Evolutionary conservation across 2,329 filamentous ascomycete species (phyloP), one percentile per base, ranked within the genome.

Genomic region (Colletotrichum sp.): DNA sequence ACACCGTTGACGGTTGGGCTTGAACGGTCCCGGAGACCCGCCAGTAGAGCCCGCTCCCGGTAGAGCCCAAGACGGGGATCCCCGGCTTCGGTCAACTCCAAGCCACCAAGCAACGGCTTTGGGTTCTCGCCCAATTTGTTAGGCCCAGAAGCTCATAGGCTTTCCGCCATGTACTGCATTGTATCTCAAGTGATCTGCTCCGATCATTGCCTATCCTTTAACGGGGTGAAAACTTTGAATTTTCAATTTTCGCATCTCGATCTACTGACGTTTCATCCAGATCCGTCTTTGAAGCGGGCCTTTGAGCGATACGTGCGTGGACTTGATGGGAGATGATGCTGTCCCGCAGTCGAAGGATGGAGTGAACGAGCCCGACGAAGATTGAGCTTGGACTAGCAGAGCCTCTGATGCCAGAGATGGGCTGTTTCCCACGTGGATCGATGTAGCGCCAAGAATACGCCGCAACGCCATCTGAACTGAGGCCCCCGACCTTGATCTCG

Each of bases 31-130:
- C 70, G 64, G 55, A 28, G 48, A 24, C 16, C 26, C 64, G 59
- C 57, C 57, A 68, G 30, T 18, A 48, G 64, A 52, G 63, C 59
- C 63, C 72, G 24, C 57, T 57, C 68, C 39, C 59, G n/a, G 57
- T 10, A 43, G 63, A 30, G 63, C 69, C 70, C 73, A 75, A 75
- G 70, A 73, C 73, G 63, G 69, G 73, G 73, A 73, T 65, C 32
- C 57, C 73, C 64, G 43, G 70, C 52, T 28, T 48, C 34, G 34
- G 16, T 34, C 18, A n/a, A 48, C 12, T n/a, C n/a, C 43, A 59
- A 68, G 57, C 63, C 57, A 32, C 64, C 26, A 52, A 32, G 59
- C 9, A 36, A 55, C 26, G 21, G 30, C 32, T 26, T 73, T 73
- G 70, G 64, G 64, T 68, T 75, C 69, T 73, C 57, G 28, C 73